Percentiles rank a stretch among this genome's conserved stretches.
phyloP scores from a whole-genome alignment of 805 yeast species.

The Kluyveromyces siamensis region DNA sequence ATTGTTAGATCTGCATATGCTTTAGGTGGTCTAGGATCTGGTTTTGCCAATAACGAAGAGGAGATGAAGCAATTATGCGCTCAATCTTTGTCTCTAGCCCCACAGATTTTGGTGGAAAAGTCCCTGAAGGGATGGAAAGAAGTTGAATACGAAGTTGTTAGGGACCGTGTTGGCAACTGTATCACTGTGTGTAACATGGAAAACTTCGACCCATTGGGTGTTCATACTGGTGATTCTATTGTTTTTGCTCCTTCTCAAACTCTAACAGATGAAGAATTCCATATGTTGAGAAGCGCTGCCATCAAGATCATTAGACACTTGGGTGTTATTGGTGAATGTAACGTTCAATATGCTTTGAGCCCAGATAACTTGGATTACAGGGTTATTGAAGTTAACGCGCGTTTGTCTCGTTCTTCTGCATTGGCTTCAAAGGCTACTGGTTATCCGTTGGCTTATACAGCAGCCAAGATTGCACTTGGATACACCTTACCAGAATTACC shows the following conservation, averaged over 20 bases:
- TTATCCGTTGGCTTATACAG: conserved; percentile 96
- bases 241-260: conserved; percentile 99
- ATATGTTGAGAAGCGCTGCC: conserved; percentile 96
- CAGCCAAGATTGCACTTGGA: conserved; percentile 93
- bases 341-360: conserved; percentile 92
- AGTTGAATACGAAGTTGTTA: conserved; percentile 96
- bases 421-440: conserved; percentile 98
- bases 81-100: conserved; percentile 81
- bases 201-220: conserved; percentile 95
- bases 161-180: conserved; percentile 94
- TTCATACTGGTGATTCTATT: conserved; percentile 98
- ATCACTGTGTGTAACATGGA: conserved; percentile 99
- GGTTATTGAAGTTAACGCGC: conserved; percentile 95
- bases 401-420: conserved; percentile 94
- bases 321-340: conserved; percentile 99
- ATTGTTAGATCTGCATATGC: conserved; percentile 97
- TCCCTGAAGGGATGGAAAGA: conserved; percentile 99
- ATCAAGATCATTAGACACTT: conserved; percentile 94
- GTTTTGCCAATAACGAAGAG: conserved; percentile 76
- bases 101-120: conserved; percentile 93
- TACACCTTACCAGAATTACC: conserved; percentile 92
- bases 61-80: conserved; percentile 85
- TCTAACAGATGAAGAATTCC: conserved; percentile 91
- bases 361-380: conserved; percentile 94
- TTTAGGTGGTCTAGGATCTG: conserved; percentile 95